These are phyloP conservation scores for Leptographium wingfieldii DNA, from an alignment of 2,329 filamentous ascomycete genomes.

Conservation along the genomic window DNA sequence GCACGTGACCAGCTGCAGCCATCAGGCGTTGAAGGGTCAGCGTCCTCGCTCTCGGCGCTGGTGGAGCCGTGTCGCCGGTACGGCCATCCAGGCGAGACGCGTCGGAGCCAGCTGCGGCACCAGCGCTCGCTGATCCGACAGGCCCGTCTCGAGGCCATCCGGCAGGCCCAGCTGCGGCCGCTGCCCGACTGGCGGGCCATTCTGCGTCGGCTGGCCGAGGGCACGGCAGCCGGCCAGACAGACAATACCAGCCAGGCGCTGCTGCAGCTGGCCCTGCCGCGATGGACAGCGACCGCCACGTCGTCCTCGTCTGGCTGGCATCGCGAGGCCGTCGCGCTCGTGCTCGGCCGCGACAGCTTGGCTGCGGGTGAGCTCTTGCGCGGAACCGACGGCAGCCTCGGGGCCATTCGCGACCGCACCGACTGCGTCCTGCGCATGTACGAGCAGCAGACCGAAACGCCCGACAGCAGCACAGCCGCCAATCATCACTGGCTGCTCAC, in stretches of 20 bases:
- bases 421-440: conserved; percentile 15
- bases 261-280: neutral
- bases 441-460: neutral
- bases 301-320: neutral
- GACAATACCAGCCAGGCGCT: neutral
- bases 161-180: conserved; percentile 16
- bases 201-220: conserved; percentile 23
- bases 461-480: neutral
- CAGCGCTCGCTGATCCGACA: conserved; percentile 22
- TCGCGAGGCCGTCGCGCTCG: conserved; percentile 16
- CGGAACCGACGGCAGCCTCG: conserved; percentile 14
- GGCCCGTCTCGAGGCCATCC: conserved; percentile 22
- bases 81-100: conserved; percentile 12
- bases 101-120: conserved; percentile 12
- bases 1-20: conserved; percentile 12
- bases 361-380: conserved; percentile 10
- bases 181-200: conserved; percentile 27
- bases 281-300: neutral
- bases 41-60: conserved; percentile 15
- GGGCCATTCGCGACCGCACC: conserved; percentile 18
- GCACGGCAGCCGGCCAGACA: neutral
- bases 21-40: neutral
- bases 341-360: conserved; percentile 11
- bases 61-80: conserved; percentile 15
- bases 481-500: conserved; percentile 13